Conservation (phyloP, 2,329 filamentous ascomycete species). For the Rhytidhysteron rufulum region DNA sequence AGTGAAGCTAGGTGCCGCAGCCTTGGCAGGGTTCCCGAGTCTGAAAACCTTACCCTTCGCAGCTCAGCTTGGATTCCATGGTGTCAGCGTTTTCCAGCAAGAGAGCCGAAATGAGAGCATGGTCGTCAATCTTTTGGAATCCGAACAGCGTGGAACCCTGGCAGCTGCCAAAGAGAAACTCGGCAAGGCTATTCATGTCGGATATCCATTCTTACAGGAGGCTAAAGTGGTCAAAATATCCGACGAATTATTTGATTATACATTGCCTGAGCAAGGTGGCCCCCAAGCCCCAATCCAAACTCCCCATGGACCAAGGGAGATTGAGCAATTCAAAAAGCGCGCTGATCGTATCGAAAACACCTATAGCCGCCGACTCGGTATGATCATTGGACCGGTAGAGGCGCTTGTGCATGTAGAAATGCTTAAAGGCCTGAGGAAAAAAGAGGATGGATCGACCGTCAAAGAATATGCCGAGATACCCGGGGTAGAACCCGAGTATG, state of each 20-base stretch:
- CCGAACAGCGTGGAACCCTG: slow-evolving; percentile 66
- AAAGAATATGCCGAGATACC: slow-evolving; percentile 89
- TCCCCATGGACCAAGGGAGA: slow-evolving; percentile 71
- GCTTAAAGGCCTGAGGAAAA: slow-evolving; percentile 86
- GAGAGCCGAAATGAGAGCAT: slow-evolving; percentile 97
- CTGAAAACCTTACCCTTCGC: slow-evolving; percentile 81
- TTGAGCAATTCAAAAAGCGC: slow-evolving; percentile 80
- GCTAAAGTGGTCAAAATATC: slow-evolving; percentile 85
- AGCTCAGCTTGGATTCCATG: slow-evolving; percentile 78
- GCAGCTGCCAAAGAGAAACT: slow-evolving; percentile 74
- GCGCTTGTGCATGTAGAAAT: slow-evolving; percentile 89
- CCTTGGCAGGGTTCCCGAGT: slow-evolving; percentile 91
- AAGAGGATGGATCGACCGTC: slow-evolving; percentile 81
- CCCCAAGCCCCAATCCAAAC: slow-evolving; percentile 59
- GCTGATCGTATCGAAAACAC: slow-evolving; percentile 76
- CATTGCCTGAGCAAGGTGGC: slow-evolving; percentile 63
- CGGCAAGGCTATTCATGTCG: slow-evolving; percentile 82
- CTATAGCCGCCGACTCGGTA: slow-evolving; percentile 88
- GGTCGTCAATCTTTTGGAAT: slow-evolving; percentile 77
- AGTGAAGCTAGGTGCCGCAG: slow-evolving; percentile 73
- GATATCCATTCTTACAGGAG: slow-evolving; percentile 93
- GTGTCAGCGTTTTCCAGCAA: slow-evolving; percentile 90
- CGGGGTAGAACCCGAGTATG: slow-evolving; percentile 83
- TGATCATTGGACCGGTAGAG: slow-evolving; percentile 81
- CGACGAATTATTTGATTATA: slow-evolving; percentile 90